Evolutionary conservation across 176 grass and related monocot species (phyloP).

Genomic region (Avena atlantica): DNA sequence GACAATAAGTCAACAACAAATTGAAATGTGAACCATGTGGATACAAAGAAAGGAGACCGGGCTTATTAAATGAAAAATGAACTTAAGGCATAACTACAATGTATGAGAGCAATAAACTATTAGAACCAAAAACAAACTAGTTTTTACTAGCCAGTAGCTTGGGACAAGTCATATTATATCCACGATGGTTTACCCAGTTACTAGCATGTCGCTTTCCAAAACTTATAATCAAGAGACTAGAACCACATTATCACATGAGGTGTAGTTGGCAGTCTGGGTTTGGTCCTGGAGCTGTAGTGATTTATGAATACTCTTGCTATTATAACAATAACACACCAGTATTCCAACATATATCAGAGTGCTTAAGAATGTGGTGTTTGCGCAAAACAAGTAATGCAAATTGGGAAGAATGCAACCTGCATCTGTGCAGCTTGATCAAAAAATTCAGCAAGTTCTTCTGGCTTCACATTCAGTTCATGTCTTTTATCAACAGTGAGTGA

Average conservation of each 20-base stretch:
- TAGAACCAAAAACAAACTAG: not conserved
- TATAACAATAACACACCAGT: slow-evolving; percentile 24
- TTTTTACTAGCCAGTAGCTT: slow-evolving; percentile 8
- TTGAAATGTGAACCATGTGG: not conserved
- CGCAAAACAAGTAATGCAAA: slow-evolving; percentile 19
- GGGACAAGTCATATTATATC: not conserved
- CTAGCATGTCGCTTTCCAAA: not conserved
- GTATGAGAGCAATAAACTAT: slow-evolving; percentile 23
- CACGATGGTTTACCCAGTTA: not conserved
- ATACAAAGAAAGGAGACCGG: not conserved
- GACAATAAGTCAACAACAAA: not conserved
- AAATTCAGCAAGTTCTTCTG: slow-evolving; percentile 49
- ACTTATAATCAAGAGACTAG: slow-evolving; percentile 6
- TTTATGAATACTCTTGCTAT: slow-evolving; percentile 14
- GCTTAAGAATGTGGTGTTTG: not conserved
- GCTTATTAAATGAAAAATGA: not conserved
- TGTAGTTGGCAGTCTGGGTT: not conserved
- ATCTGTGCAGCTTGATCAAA: slow-evolving; percentile 68
- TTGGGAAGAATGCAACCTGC: slow-evolving; percentile 34
- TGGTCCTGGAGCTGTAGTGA: slow-evolving; percentile 8
- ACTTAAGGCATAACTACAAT: not conserved
- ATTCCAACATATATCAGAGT: not conserved
- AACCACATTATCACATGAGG: not conserved
- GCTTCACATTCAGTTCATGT: slow-evolving; percentile 59
- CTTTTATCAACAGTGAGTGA: slow-evolving; percentile 61